phyloP scores from a whole-genome alignment of 345 rosid genomes.

The Corchorus capsularis region DNA sequence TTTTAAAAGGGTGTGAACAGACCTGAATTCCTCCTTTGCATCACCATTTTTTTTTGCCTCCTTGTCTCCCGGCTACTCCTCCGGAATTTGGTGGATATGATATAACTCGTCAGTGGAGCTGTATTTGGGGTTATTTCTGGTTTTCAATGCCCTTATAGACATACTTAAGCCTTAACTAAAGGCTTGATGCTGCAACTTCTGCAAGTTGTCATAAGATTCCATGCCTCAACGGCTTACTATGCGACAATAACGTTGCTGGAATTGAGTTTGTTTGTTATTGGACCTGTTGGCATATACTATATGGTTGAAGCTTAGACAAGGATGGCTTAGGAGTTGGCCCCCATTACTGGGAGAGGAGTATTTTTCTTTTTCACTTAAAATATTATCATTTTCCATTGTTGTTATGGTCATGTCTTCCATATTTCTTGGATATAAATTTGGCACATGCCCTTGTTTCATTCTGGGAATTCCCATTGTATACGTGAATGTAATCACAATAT shows the following conservation, averaged over 20 bases:
- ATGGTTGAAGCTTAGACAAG: not conserved
- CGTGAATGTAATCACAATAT: not conserved
- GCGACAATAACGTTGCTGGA: not conserved
- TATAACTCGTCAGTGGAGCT: not conserved
- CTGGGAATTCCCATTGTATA: constrained; percentile 9
- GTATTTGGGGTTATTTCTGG: not conserved
- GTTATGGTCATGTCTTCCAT: not conserved
- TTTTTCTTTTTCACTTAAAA: not conserved
- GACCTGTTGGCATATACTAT: not conserved
- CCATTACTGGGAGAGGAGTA: not conserved
- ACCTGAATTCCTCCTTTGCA: constrained; percentile 10
- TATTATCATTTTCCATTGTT: not conserved
- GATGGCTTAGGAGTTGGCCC: constrained; percentile 13
- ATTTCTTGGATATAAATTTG: not conserved
- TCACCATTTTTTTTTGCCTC: not conserved
- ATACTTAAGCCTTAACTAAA: not conserved
- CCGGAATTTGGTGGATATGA: not conserved
- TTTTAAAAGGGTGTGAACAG: constrained; percentile 33
- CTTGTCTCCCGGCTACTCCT: not conserved
- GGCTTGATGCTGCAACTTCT: constrained; percentile 2
- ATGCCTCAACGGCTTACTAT: not conserved
- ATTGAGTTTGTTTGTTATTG: not conserved
- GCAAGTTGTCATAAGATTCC: not conserved
- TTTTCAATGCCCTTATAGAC: not conserved
- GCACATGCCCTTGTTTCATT: not conserved